Conservation (phyloP, 1,284 basidiomycete genomes). For the Salmacisia buchloeana region DNA sequence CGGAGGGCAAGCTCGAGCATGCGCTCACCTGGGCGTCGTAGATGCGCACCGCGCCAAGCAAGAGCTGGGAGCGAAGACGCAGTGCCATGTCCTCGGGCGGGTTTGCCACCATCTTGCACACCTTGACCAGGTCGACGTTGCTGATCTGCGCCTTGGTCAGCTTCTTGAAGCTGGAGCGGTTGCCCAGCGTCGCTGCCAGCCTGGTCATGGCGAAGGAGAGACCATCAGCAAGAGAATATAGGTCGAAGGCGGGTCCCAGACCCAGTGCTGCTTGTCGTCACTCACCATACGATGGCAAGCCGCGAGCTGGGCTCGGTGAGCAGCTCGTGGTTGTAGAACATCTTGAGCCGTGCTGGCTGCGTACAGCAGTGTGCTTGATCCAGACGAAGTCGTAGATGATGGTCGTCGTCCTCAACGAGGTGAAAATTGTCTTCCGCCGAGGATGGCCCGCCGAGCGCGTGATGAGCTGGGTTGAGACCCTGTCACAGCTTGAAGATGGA, state of each 20-base stretch:
- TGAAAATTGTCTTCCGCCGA: no score
- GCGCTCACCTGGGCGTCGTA: conserved; percentile 23
- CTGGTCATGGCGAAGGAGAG: no score
- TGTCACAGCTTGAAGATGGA: no score
- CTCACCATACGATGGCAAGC: conserved; percentile 38
- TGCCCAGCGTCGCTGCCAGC: conserved; percentile 37
- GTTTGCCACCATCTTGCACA: conserved; percentile 18
- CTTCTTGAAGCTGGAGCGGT: conserved; percentile 21
- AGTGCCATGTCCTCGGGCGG: conserved; percentile 36
- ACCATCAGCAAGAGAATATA: neutral
- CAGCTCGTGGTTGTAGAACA: conserved; percentile 20
- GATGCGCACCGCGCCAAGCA: conserved; percentile 35
- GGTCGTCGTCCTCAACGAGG: no score
- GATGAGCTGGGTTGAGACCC: no score
- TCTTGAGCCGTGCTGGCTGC: neutral
- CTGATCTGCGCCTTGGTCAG: conserved; percentile 28
- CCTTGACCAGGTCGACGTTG: conserved; percentile 18
- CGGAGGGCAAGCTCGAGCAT: no score
- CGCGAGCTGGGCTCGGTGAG: conserved; percentile 27
- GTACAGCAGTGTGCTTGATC: neutral
- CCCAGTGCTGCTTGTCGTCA: neutral
- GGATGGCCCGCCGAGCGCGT: no score
- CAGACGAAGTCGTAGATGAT: no score
- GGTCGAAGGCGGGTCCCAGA: neutral
- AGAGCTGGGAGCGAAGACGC: conserved; percentile 30